Evolutionary conservation across 2,329 filamentous ascomycete genomes (phyloP), one percentile per base, ranked within the genome.

Genomic region (Talaromyces pinophilus): DNA sequence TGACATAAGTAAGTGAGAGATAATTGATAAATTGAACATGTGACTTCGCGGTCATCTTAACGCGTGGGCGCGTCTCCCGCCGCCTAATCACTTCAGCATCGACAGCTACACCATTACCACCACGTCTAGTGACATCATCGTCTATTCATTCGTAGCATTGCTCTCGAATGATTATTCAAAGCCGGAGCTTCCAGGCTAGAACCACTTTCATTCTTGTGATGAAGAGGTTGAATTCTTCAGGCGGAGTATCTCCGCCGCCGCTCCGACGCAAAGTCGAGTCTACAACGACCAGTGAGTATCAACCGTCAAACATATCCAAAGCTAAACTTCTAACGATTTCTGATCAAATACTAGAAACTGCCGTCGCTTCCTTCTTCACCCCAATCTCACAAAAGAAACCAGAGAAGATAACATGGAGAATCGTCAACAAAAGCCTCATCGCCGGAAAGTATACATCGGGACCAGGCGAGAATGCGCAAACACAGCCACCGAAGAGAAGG

Each of bases 311-410:
- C 15, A 40, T 10, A 19, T 44, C 13, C 13, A 1, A 19, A 28
- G 5, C 17, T 13, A 40, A 28, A 40, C 1, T 52, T 13, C 38
- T 59, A 40, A 62, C 2, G 0, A 7, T 5, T 13, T 62, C 28
- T 17, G 6, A 11, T 3, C 52, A n/a, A 57, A 38, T 17, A 38
- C 10, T 42, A 80, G 79, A 76, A 62, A 75, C 74, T 40, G 87
- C 90, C 1, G 87, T 96, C 1, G 86, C 91, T 22, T 92, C 86
- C 63, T 98, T 98, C 82, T 98, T 98, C 79, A 96, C 89, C 0
- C 93, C 93, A 0, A 76, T 85, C 0, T 97, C 93, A 0, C 87
- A 97, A 76, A 97, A 96, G 76, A 88, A 90, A 38, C 91, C 92
- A 15, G 89, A 93, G 60, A 87, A 86, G 66, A 87, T 91, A 61